Base-by-base conservation (phyloP, 78 protist genomes). In the Planoprotostelium fungivorum region DNA sequence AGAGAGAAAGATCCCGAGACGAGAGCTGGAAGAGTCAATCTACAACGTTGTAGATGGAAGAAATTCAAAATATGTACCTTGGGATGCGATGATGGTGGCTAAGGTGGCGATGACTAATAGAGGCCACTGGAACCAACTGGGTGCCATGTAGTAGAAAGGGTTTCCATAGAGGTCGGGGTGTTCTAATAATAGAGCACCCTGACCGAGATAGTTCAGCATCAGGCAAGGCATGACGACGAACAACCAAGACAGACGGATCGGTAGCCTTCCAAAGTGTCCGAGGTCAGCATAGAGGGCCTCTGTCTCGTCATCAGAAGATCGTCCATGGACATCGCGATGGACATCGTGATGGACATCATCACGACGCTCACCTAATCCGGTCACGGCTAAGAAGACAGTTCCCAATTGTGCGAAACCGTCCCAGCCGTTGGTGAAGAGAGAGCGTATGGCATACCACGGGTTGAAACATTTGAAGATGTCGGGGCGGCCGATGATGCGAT, bases 201-300 rank as follows among this genome's bases (percentile, higher is more conserved):
- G 91, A 0, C 91, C 91, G 1, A 89, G 34, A 84, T 89, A 89
- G 35, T 89, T 89, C 29, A 89, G 51, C 37, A 89, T 84, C 36
- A 89, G 35, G n/a, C 35, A n/a, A 38, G 91, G 91, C 31, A 83
- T n/a, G 39, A 35, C 91, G 0, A 89, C 38, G 28, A 34, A 10
- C 1, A 84, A 34, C 91, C 91, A 89, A 38, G 91, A n/a, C 29
- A 89, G 36, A 85, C 91, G 38, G 35, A 89, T 84, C 51, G 91
- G 88, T 29, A 1, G n/a, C 85, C 85, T 89, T 38, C 91, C 91
- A 1, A 84, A 73, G 28, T 89, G 91, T 28, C 91, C 91, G 5
- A 89, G 39, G 39, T 89, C 91, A 1, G 91, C 91, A 0, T 89
- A 89, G 25, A 89, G 34, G 28, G 91, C 91, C 35, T 89, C 91